A percentile compares a stretch with the other conserved stretches of the same genome.
Conservation (phyloP, 2,329 filamentous ascomycete species). For the Penicillium sp. region DNA sequence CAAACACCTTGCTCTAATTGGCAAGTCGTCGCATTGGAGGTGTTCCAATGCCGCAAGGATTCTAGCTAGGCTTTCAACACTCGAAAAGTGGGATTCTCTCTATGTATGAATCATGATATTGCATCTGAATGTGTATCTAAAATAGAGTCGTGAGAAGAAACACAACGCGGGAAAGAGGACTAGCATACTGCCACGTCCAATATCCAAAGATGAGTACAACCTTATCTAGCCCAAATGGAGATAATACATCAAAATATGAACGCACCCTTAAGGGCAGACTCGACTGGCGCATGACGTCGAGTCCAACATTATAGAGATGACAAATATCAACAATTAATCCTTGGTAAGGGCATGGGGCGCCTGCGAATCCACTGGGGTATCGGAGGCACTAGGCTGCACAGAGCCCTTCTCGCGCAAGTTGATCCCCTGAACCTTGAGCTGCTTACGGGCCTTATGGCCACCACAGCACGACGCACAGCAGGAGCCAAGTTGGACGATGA, state of each 20-base stretch:
- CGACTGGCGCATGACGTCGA: conserved; percentile 1
- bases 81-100: not conserved
- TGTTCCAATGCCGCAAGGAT: no score
- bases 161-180: not conserved
- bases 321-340: not conserved
- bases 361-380: not conserved
- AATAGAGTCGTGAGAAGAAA: not conserved
- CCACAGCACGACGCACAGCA: conserved; percentile 67
- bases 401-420: conserved; percentile 20
- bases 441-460: conserved; percentile 40
- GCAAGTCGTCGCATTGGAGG: no score
- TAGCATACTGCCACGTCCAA: no score
- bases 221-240: not conserved
- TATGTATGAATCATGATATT: conserved; percentile 1
- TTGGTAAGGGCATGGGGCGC: not conserved
- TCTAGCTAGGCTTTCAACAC: not conserved
- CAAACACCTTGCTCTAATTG: no score
- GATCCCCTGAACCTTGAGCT: conserved; percentile 29
- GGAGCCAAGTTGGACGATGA: conserved; percentile 71
- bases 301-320: not conserved
- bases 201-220: not conserved
- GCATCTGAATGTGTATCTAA: not conserved
- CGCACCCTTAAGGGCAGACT: not conserved
- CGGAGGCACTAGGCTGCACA: not conserved
- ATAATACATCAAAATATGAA: not conserved